Base-by-base conservation (phyloP, 208 protist genomes). In the Acanthamoeba sp. region DNA sequence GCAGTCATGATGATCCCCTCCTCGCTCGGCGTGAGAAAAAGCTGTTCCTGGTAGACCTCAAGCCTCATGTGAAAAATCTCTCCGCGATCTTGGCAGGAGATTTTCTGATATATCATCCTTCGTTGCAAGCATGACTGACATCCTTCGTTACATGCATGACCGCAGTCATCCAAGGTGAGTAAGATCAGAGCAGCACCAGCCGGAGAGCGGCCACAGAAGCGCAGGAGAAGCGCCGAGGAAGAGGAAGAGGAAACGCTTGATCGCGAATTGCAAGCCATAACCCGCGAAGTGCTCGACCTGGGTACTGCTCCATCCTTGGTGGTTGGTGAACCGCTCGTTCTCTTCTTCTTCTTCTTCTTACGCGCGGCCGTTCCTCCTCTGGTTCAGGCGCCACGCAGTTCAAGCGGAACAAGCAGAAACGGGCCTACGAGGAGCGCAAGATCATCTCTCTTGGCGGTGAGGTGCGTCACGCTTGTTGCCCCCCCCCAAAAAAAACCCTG, bases 271-370 rank as follows among this genome's bases (percentile, higher is more conserved):
- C 32, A 82, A 24, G n/a, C 32, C 36, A 18, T 82, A 4, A 52
- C 73, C 5, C 73, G 73, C 34, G 73, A 82, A 22, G 73, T 82
- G 36, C 73, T 52, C 73, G 73, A 82, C 73, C 40, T 82, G 14
- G 73, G 73, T 82, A 82, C 73, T 4, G 12, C 12, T 82, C 2
- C 73, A 82, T 5, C 73, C 29, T 40, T 24, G 9, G 7, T 24
- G 32, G 3, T 71, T 71, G 24, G n/a, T 16, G 4, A 10, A 3
- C 32, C 16, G 5, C 73, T 82, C 73, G 12, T 2, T 7, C 24
- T 50, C 12, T 12, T 50, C 7, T 12, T 12, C 45, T 50, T 50
- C 45, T 12, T 12, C 45, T 50, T 50, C 45, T 12, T n/a, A n/a
- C n/a, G n/a, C n/a, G n/a, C n/a, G n/a, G n/a, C 45, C 45, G 7